These are phyloP conservation scores for Colletotrichum horii DNA, from an alignment of 2,329 filamentous ascomycete genomes.

Conservation along the genomic window DNA sequence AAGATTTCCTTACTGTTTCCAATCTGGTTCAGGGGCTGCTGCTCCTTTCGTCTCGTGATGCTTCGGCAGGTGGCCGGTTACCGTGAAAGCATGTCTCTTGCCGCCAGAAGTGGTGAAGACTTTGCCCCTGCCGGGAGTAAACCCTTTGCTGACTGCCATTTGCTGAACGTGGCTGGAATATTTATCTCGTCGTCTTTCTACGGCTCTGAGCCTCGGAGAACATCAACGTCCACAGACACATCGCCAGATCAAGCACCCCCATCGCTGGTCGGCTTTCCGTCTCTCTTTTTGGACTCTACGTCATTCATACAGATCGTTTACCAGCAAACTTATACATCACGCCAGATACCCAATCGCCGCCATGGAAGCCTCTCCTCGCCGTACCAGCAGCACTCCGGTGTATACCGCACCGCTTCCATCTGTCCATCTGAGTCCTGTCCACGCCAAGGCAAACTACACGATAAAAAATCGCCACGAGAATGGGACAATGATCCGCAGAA, in stretches of 20 bases:
- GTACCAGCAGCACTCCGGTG: neutral
- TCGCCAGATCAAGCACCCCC: neutral
- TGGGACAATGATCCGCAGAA: neutral
- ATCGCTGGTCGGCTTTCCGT: neutral
- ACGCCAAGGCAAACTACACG: neutral
- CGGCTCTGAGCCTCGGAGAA: neutral
- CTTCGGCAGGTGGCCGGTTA: neutral
- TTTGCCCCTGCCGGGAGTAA: neutral
- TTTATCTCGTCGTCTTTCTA: neutral
- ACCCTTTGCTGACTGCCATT: neutral
- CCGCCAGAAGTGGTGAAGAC: neutral
- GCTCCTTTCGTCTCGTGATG: neutral
- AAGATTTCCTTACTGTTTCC: conserved; percentile 9
- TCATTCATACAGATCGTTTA: neutral
- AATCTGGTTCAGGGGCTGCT: neutral
- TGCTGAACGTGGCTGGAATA: neutral
- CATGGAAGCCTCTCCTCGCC: neutral
- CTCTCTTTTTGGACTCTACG: conserved; percentile 8
- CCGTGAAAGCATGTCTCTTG: neutral
- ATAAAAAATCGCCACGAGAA: neutral
- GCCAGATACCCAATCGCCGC: neutral
- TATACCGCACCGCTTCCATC: neutral
- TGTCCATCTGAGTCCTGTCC: neutral
- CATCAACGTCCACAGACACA: neutral
- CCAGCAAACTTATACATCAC: neutral